Conservation (phyloP, 176 grass and related monocot genomes). For the Thinopyrum elongatum region DNA sequence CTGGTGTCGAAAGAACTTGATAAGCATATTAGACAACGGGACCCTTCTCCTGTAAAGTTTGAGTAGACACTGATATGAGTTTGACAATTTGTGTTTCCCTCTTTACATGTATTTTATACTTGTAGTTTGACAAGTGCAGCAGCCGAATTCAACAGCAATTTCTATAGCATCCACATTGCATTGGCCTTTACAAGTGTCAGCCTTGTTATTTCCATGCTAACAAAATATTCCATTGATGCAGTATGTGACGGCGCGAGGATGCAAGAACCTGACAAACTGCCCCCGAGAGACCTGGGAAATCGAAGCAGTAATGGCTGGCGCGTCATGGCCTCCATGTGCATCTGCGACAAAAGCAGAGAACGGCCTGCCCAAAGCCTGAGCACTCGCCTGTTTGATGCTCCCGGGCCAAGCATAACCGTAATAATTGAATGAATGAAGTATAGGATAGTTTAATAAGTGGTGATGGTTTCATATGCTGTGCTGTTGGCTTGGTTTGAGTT, state of each 20-base stretch:
- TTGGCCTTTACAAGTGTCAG: neutral
- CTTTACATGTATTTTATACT: neutral
- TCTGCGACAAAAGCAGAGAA: slow-evolving; percentile 1
- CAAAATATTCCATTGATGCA: slow-evolving; percentile 1
- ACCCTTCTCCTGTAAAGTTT: neutral
- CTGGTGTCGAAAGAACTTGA: neutral
- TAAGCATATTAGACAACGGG: neutral
- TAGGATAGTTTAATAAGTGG: neutral
- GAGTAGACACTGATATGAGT: neutral
- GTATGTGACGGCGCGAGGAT: slow-evolving; percentile 75
- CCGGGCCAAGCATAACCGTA: neutral
- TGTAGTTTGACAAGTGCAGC: too few species aligned
- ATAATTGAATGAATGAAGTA: neutral
- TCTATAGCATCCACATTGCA: neutral
- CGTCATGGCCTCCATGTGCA: slow-evolving; percentile 53
- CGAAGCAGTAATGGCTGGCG: slow-evolving; percentile 88
- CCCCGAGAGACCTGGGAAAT: slow-evolving; percentile 82
- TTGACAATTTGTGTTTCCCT: neutral
- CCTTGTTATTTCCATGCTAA: neutral
- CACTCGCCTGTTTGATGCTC: neutral
- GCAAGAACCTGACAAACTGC: slow-evolving; percentile 86
- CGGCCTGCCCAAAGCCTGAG: slow-evolving; percentile 4
- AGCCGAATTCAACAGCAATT: neutral
- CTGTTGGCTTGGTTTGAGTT: neutral
- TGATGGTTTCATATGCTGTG: neutral